These are phyloP conservation scores for Xylaria sp. DNA, from an alignment of 2,329 filamentous ascomycete species.

Conservation along the genomic window DNA sequence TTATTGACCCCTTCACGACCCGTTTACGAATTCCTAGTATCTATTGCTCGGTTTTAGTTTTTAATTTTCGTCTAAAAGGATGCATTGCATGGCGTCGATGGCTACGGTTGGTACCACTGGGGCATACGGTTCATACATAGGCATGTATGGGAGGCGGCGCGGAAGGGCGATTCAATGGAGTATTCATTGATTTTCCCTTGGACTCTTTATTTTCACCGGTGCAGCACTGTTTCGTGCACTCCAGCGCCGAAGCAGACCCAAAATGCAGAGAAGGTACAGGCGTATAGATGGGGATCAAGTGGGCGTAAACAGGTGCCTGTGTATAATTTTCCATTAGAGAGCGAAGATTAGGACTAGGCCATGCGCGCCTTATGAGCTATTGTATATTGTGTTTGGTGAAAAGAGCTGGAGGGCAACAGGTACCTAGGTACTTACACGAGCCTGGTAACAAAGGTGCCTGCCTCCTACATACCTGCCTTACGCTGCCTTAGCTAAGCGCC, in stretches of 20 bases:
- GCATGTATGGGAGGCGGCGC: neutral
- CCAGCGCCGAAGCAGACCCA: neutral
- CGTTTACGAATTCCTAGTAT: neutral
- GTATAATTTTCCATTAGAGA: neutral
- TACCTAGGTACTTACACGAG: too few relatives aligned
- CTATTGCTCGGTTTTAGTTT: neutral
- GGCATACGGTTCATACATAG: constrained; percentile 14
- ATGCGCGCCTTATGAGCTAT: neutral
- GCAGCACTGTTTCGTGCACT: neutral
- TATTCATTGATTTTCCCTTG: constrained; percentile 13
- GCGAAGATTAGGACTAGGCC: neutral
- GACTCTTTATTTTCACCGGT: neutral
- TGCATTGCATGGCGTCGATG: constrained; percentile 38
- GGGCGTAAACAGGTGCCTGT: neutral
- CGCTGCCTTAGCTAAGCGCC: neutral
- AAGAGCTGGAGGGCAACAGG: neutral
- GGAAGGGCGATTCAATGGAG: constrained; percentile 3
- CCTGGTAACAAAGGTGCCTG: too few relatives aligned
- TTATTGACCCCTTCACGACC: neutral
- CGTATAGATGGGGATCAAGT: neutral
- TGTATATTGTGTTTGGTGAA: neutral
- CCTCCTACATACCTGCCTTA: neutral
- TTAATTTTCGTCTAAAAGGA: constrained; percentile 1
- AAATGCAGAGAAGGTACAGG: neutral
- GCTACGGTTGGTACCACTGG: constrained; percentile 7